Base-by-base conservation (phyloP, 2,329 filamentous ascomycete genomes). In the Claviceps spartinae region DNA sequence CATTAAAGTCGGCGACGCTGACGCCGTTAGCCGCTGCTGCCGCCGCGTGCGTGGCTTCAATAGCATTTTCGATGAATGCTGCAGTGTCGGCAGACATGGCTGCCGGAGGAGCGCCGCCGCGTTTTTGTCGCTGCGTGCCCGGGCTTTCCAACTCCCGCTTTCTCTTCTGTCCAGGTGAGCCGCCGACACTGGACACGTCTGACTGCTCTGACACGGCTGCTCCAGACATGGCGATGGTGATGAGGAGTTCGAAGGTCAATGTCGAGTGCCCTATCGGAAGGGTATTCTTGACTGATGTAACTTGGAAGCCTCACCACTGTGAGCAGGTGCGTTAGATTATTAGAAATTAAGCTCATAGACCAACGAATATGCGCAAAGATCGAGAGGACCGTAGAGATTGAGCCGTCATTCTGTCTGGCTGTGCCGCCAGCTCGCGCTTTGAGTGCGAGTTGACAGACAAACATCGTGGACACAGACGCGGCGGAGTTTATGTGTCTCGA, bases 61-160 rank as follows among this genome's bases (percentile, higher is more conserved):
- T 73, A 44, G 74, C 71, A 57, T 68, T 75, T 56, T 79, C 76
- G 36, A 80, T 76, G 58, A 78, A 80, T 14, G 75, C 70, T 2
- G 73, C 69, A 22, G 74, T 66, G 38, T 74, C 73, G 13, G 67
- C 60, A 1, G 70, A 65, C 67, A 77, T 74, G 54, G 70, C 61
- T 4, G 72, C 69, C 6, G 70, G 61, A 9, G 74, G 71, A 9
- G 68, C 69, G 30, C 30, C 69, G 51, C 68, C 67, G 36, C 76
- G 76, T 63, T 79, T 81, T 42, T 68, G 66, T 20, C 76, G 72
- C 43, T 74, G 69, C 4, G 70, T 64, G 49, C 72, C 73, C 7
- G 76, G 74, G 38, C 73, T 78, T 51, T 75, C 74, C 22, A 66
- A 64, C 52, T 72, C 69, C 50, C 77, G 75, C 68, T 81, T 81